Evolutionary conservation across 768 basidiomycete species (phyloP), one percentile per base, ranked within the genome.

Genomic region (Piloderma croceum): DNA sequence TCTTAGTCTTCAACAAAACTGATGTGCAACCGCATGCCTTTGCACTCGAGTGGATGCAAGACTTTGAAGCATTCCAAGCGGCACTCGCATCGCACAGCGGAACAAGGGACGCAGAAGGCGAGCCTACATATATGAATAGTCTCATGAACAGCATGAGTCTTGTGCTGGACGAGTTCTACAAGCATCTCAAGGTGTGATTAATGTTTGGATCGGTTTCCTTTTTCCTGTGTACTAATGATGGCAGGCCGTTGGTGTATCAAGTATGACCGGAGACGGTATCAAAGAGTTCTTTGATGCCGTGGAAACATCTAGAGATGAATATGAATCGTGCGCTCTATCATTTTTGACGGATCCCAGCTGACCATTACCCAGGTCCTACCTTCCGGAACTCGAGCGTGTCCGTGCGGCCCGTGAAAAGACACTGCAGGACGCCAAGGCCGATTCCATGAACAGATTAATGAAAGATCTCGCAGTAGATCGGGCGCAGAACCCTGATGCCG

Each of bases 101-200:
- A 9, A 74, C 75, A 19, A 71, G 74, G 39, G 83, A 88, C 58
- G 71, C 81, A 4, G 84, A 92, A 47, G 92, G 89, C 37, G 96
- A 94, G 56, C 88, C 90, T 35, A 92, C 87, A 29, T 98, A 97
- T 61, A 96, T 97, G 92, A 93, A 90, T 59, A 93, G 90, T 57
- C 68, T 99, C 48, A 99, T 98, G 94, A 91, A 94, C 49, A 91
- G 89, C 57, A 98, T 99, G 96, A 92, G 93, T 59, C 63, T 99
- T 38, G 94, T 99, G 6, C 64, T 99, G 39, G 96, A 99, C 54
- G 96, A 98, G 57, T 99, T 99, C 53, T 99, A 99, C 65, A 90
- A 92, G 62, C 85, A 96, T 49, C 68, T 99, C 39, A 90, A 89
- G 70, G 93, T 90, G 37, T 29, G 75, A 53, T 6, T 9, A 35